Evolutionary conservation across 2,329 filamentous ascomycete genomes (phyloP).

Genomic region (Cadophora sp.): DNA sequence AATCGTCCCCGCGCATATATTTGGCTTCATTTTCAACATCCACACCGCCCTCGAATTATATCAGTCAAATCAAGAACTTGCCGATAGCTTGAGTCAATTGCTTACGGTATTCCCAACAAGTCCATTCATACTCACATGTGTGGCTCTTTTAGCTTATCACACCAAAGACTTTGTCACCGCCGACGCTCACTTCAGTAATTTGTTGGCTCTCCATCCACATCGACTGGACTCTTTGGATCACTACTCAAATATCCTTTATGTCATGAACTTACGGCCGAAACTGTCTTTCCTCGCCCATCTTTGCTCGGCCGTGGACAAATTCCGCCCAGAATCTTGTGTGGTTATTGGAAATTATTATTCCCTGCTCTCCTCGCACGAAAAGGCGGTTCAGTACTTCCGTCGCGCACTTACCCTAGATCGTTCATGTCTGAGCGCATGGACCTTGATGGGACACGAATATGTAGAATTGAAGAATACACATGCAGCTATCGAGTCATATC

Average conservation of each 20-base stretch:
- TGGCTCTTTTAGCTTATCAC: constrained; percentile 88
- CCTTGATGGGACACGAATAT: constrained; percentile 98
- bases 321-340: constrained; percentile 94
- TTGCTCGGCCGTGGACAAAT: constrained; percentile 91
- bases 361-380: constrained; percentile 92
- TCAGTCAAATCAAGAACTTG: constrained; percentile 78
- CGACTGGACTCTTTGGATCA: constrained; percentile 90
- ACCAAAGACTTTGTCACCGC: constrained; percentile 78
- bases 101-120: constrained; percentile 85
- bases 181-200: constrained; percentile 74
- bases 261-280: constrained; percentile 86
- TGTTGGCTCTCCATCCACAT: constrained; percentile 76
- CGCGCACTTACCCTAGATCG: constrained; percentile 90
- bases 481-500: constrained; percentile 95
- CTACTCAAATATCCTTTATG: constrained; percentile 97
- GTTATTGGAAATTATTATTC: constrained; percentile 98
- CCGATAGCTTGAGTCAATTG: constrained; percentile 77
- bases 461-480: constrained; percentile 99
- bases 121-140: constrained; percentile 88
- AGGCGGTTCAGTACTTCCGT: constrained; percentile 97
- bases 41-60: constrained; percentile 92
- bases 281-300: constrained; percentile 91
- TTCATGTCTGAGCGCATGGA: constrained; percentile 93
- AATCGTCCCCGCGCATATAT: constrained; percentile 90
- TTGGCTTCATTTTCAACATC: constrained; percentile 88